Evolutionary conservation across 441 rosid genomes (phyloP).

Genomic region (Brassica hybrid): DNA sequence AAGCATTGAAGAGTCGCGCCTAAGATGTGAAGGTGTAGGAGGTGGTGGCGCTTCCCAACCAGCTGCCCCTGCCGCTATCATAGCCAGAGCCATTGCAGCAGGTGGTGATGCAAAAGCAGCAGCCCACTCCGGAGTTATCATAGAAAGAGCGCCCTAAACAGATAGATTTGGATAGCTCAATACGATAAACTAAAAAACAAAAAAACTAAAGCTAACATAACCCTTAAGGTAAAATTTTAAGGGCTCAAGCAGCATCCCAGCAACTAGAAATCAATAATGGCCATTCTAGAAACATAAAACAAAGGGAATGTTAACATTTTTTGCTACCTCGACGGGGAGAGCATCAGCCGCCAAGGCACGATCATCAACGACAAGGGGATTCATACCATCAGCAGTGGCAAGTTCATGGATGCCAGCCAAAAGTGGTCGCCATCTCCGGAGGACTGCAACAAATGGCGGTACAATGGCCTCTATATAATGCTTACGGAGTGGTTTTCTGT

Average conservation of each 20-base stretch:
- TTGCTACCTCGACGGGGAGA: constrained; percentile 85
- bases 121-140: constrained; percentile 98
- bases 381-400: constrained; percentile 96
- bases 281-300: constrained; percentile 28
- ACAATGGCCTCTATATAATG: constrained; percentile 92
- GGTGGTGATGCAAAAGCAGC: constrained; percentile 99
- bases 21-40: constrained; percentile 62
- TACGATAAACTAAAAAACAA: constrained; percentile 14
- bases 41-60: constrained; percentile 90
- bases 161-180: constrained; percentile 23
- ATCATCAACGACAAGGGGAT: constrained; percentile 96
- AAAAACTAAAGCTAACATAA: constrained; percentile 22
- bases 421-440: constrained; percentile 99
- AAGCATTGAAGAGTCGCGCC: constrained; percentile 84
- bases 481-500: constrained; percentile 85
- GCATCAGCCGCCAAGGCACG: constrained; percentile 97
- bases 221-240: not conserved
- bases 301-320: constrained; percentile 34
- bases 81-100: constrained; percentile 99
- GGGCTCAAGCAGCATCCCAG: constrained; percentile 28
- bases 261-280: constrained; percentile 31
- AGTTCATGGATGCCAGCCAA: constrained; percentile 99
- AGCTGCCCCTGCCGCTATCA: constrained; percentile 99
- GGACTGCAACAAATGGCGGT: constrained; percentile 97
- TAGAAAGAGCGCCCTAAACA: constrained; percentile 89